A percentile compares a stretch with the other conserved stretches of the same genome.
Conservation (phyloP, 345 rosid species). For the Ceriops decandra region DNA sequence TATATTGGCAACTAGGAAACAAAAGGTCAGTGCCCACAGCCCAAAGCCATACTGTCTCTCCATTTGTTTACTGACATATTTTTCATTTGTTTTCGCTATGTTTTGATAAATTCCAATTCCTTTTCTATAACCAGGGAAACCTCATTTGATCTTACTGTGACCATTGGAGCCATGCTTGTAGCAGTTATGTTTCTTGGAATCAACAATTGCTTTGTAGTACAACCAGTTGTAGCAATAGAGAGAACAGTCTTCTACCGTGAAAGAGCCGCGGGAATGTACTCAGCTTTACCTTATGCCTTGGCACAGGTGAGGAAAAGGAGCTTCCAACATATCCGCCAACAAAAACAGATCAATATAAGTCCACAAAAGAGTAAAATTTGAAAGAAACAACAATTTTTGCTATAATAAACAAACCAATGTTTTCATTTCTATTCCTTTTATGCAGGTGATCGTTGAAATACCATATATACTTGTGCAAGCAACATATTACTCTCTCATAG, state of each 20-base stretch:
- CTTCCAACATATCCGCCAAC: too few species aligned
- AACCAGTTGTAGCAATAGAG: slow-evolving; percentile 48
- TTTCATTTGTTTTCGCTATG: too few species aligned
- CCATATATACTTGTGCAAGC: slow-evolving; percentile 72
- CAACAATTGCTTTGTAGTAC: slow-evolving; percentile 44
- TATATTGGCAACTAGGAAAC: slow-evolving; percentile 45
- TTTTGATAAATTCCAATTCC: too few species aligned
- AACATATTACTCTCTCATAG: slow-evolving; percentile 51
- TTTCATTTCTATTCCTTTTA: too few species aligned
- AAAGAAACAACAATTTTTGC: too few species aligned
- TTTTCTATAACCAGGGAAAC: slow-evolving; percentile 21
- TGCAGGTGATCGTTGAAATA: slow-evolving; percentile 61
- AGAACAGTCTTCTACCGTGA: slow-evolving; percentile 63
- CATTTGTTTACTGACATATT: too few species aligned
- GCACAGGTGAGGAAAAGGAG: slow-evolving; percentile 40
- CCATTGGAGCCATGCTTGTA: slow-evolving; percentile 49
- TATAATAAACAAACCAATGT: too few species aligned
- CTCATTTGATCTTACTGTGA: slow-evolving; percentile 36
- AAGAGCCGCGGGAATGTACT: slow-evolving; percentile 58
- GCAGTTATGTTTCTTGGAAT: slow-evolving; percentile 45
- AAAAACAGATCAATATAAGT: too few species aligned
- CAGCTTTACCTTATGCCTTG: slow-evolving; percentile 50
- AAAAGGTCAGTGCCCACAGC: slow-evolving; percentile 24
- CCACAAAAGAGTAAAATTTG: too few species aligned
- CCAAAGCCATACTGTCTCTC: too few species aligned